Evolutionary conservation across 208 protist genomes (phyloP).

Genomic region (Leishmania braziliensis): DNA sequence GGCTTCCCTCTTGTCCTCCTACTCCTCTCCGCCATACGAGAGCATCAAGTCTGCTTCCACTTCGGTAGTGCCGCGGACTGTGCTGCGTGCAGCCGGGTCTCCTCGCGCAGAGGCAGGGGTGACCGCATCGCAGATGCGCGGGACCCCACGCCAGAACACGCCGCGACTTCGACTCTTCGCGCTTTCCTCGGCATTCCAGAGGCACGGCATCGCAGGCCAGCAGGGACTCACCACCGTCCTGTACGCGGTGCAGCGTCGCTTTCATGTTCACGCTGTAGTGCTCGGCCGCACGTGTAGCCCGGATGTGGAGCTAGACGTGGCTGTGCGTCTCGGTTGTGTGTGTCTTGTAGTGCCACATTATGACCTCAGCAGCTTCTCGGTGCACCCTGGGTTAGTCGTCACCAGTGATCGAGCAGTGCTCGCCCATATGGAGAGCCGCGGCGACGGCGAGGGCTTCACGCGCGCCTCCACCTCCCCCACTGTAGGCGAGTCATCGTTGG

Average conservation of each 20-base stretch:
- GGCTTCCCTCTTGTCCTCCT: not conserved
- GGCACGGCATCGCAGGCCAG: slow-evolving; percentile 12
- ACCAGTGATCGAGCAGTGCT: slow-evolving; percentile 18
- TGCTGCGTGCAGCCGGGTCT: not conserved
- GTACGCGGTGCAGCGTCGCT: slow-evolving; percentile 18
- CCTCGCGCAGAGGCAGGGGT: not conserved
- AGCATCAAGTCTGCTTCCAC: not conserved
- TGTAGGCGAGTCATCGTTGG: not conserved
- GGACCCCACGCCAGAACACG: not conserved
- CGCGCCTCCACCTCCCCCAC: not conserved
- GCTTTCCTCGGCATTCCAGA: slow-evolving; percentile 41
- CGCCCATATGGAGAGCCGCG: not conserved
- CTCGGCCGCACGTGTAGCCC: slow-evolving; percentile 18
- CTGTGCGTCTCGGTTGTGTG: slow-evolving; percentile 43
- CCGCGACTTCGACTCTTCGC: slow-evolving; percentile 34
- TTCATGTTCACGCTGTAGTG: slow-evolving; percentile 37
- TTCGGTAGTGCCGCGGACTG: not conserved
- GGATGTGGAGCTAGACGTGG: slow-evolving; percentile 27
- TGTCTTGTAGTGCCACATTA: slow-evolving; percentile 27
- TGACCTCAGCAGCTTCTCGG: not conserved
- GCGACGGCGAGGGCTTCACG: not conserved
- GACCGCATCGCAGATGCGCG: not conserved
- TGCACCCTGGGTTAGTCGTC: not conserved
- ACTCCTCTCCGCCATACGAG: not conserved
- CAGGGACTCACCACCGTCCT: slow-evolving; percentile 12